Base-by-base conservation (phyloP, 1,284 basidiomycete genomes). In the Boletus nobilissimus region DNA sequence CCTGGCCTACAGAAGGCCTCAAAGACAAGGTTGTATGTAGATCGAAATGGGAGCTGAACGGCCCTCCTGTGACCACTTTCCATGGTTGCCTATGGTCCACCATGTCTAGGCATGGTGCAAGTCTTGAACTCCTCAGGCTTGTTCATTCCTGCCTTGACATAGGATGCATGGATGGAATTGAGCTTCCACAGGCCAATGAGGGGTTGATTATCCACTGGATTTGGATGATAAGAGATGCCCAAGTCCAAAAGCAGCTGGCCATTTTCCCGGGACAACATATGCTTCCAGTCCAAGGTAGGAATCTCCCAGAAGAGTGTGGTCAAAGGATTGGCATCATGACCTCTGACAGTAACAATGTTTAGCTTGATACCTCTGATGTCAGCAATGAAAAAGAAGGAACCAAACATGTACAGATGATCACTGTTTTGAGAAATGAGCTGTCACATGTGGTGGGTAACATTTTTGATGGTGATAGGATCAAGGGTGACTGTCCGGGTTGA, bases 281-380 rank as follows among this genome's bases (percentile, higher is more conserved):
- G n/a, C 3, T 64, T 13, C 71, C 78, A 79, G 40, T 79, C 64
- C 36, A 79, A 40, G n/a, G 40, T 57, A 19, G 78, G 71, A 22
- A 78, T 54, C 13, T 62, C 54, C 24, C 22, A 10, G 65, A 48
- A 77, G 60, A 78, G 77, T n/a, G 19, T 73, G 19, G 72, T 38
- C 57, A 78, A 64, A 5, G 75, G 77, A 74, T 78, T 13, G 19
- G 6, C 60, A 60, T 69, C 69, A 16, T 54, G 73, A 34, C 73
- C 76, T 32, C 46, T 67, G 68, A 78, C 38, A 1, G 72, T 78
- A 22, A 77, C 19, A 0, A 64, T 77, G 54, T 73, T 70, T 0
- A 78, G 72, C 43, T 78, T 78, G 51, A 78, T 77, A 0, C 75
- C 77, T 67, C 77, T 77, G 40, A 22, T 36, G n/a, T 78, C 72